Evolutionary conservation across 75 land plant species (phyloP).

Genomic region (Cryptomeria japonica): DNA sequence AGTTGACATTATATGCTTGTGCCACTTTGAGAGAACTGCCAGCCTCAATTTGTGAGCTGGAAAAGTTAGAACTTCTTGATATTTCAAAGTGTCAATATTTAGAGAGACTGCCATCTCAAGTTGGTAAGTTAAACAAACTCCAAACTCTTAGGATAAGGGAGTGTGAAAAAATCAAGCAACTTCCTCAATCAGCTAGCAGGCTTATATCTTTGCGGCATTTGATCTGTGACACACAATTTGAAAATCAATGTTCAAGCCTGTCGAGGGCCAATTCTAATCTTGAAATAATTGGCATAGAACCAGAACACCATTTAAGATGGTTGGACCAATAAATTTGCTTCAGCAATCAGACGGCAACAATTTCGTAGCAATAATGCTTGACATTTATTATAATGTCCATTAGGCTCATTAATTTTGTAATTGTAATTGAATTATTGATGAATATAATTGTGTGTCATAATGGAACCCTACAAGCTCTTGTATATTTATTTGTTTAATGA

Average conservation of each 20-base stretch:
- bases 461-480: no score
- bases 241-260: neutral
- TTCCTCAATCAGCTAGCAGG: neutral
- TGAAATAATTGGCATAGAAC: constrained; percentile 14
- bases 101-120: neutral
- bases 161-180: neutral
- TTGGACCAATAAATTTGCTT: constrained; percentile 27
- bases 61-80: neutral
- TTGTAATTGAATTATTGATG: no score
- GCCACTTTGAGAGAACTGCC: no score
- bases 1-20: no score
- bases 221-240: constrained; percentile 26
- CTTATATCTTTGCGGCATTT: neutral
- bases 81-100: neutral
- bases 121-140: neutral
- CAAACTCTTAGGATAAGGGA: neutral
- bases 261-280: constrained; percentile 19
- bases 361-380: no score
- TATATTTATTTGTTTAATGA: no score
- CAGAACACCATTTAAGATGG: constrained; percentile 35
- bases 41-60: no score
- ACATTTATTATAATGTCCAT: no score
- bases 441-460: no score
- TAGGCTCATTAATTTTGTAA: no score
- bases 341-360: no score